Evolutionary conservation across 1,284 basidiomycete species (phyloP), one percentile per base, ranked within the genome.

Genomic region (Agaricales sp.): DNA sequence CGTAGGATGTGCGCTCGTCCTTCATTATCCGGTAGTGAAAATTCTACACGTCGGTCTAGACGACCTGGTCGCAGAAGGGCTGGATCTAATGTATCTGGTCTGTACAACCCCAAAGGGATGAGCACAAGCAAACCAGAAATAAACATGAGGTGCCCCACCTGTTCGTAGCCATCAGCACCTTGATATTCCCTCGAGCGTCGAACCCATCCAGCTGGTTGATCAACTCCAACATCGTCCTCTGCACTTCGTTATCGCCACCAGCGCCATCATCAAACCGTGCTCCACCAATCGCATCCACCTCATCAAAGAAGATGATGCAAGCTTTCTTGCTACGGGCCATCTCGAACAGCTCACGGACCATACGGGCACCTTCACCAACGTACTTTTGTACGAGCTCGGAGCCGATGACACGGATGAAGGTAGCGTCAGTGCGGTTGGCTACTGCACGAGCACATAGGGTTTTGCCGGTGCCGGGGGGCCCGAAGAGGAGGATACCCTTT

Each of bases 251-350:
- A 61, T 99, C 96, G 44, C 96, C 96, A 49, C 96, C 96, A 24
- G 94, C 95, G 50, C 96, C 96, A 63, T 99, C 96, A 63, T 99
- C 96, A 63, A 97, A 98, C 51, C 96, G 81, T n/a, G 96, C 95
- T 53, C 95, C 96, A 64, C 96, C 96, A 58, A 99, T 92, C 30
- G 95, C 94, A 59, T 96, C 92, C 23, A 96, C 84, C 72, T 99
- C 96, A 60, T 99, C 96, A 59, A 99, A 99, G 73, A 99, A 99
- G 65, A 99, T 98, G 62, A 99, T 99, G 63, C 96, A 99, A 1
- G 96, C 96, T 68, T 98, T 99, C 75, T 99, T 99, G 57, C 87
- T 88, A 52, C 96, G 79, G 35, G 96, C 96, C 92, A 99, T 97
- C 71, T 99, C 96, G 67, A 99, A 99, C 52, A 99, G 73, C 64